phyloP scores from a whole-genome alignment of 2,329 filamentous ascomycete species.

The Nigrospora osmanthi region DNA sequence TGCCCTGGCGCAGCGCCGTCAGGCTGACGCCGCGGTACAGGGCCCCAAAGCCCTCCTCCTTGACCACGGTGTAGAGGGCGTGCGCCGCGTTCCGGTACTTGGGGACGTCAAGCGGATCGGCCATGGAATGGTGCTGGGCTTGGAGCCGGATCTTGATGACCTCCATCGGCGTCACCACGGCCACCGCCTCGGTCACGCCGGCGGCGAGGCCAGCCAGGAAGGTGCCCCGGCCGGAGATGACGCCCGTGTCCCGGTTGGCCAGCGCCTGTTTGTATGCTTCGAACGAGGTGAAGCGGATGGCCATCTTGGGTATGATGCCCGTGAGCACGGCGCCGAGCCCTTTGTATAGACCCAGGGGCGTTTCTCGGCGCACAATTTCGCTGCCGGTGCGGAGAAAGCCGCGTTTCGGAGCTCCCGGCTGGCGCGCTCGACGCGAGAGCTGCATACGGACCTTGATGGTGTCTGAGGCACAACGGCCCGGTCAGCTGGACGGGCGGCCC shows the following conservation, averaged over 20 bases:
- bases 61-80: slow-evolving; percentile 77
- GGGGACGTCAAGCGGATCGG: slow-evolving; percentile 88
- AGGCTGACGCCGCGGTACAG: slow-evolving; percentile 91
- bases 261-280: slow-evolving; percentile 88
- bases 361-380: slow-evolving; percentile 85
- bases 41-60: slow-evolving; percentile 81
- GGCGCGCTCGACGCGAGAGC: slow-evolving; percentile 76
- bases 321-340: slow-evolving; percentile 94
- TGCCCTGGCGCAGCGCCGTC: slow-evolving; percentile 88
- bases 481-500: too few relatives aligned
- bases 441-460: slow-evolving; percentile 99
- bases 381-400: slow-evolving; percentile 82
- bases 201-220: slow-evolving; percentile 72
- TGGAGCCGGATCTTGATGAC: slow-evolving; percentile 98
- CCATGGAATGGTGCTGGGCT: slow-evolving; percentile 96
- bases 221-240: slow-evolving; percentile 63
- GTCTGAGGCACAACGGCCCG: slow-evolving; percentile 41
- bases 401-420: slow-evolving; percentile 75
- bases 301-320: slow-evolving; percentile 98
- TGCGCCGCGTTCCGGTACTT: slow-evolving; percentile 95
- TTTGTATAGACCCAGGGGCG: slow-evolving; percentile 90
- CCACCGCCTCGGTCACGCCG: slow-evolving; percentile 92
- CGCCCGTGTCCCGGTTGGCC: slow-evolving; percentile 58
- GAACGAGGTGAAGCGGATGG: slow-evolving; percentile 96
- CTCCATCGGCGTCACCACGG: slow-evolving; percentile 97